These are phyloP conservation scores for Thermomucor indicae-seudaticae DNA, from an alignment of 371 early-diverging fungal species.

Conservation along the genomic window DNA sequence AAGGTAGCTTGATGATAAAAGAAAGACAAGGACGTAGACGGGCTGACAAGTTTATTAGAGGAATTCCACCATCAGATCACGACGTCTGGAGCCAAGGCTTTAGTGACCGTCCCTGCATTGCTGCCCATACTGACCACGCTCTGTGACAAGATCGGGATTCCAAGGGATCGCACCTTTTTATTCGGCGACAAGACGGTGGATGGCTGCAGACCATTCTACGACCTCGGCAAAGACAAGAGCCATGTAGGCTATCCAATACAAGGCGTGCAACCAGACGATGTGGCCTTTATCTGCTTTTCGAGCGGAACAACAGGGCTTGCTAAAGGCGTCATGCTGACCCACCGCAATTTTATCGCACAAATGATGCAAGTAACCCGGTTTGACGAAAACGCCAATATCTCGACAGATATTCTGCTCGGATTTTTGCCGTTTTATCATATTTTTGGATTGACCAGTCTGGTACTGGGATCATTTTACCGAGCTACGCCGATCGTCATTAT, in stretches of 20 bases:
- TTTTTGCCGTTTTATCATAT: conserved; percentile 83
- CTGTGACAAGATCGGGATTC: conserved; percentile 46
- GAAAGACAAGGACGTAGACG: neutral
- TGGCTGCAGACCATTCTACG: conserved; percentile 14
- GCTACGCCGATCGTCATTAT: conserved; percentile 49
- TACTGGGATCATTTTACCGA: conserved; percentile 28
- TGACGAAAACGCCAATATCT: conserved; percentile 11
- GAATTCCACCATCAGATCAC: conserved; percentile 71
- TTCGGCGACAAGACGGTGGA: conserved; percentile 39
- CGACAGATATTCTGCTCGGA: conserved; percentile 51
- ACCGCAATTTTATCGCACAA: conserved; percentile 28
- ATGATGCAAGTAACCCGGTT: conserved; percentile 12
- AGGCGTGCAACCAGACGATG: conserved; percentile 17
- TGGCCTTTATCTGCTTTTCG: conserved; percentile 81
- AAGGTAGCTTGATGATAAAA: conserved; percentile 18
- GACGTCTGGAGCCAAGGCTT: conserved; percentile 57
- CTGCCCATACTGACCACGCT: conserved; percentile 42
- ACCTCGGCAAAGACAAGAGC: neutral
- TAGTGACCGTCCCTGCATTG: conserved; percentile 44
- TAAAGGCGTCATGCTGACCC: conserved; percentile 47
- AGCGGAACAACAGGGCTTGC: conserved; percentile 78
- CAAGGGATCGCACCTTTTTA: conserved; percentile 42
- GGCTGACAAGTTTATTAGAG: conserved; percentile 21
- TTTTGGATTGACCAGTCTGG: conserved; percentile 58
- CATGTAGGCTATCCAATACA: conserved; percentile 10